phyloP scores from a whole-genome alignment of 2,329 filamentous ascomycete species.

The Capronia epimyces region DNA sequence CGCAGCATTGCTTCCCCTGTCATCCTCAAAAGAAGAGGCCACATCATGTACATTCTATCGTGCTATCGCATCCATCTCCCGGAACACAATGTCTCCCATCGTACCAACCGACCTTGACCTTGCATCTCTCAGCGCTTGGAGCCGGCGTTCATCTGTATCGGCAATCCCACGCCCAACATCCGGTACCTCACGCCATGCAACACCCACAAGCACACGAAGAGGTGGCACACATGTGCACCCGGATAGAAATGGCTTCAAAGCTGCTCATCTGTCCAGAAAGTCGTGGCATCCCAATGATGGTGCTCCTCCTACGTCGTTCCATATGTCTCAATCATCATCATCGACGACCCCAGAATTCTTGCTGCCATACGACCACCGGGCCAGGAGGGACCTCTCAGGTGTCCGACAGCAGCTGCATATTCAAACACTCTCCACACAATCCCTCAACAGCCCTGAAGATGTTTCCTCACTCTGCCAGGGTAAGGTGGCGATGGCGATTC shows the following conservation, averaged over 20 bases:
- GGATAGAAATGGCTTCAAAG: not conserved
- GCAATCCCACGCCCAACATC: conserved; percentile 18
- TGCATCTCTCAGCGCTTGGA: conserved; percentile 11
- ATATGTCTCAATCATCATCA: not conserved
- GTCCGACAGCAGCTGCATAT: conserved; percentile 14
- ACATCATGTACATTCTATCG: conserved; percentile 4
- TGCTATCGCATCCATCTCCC: not conserved
- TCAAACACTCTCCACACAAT: conserved; percentile 13
- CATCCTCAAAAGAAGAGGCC: not conserved
- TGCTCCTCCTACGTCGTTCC: conserved; percentile 9
- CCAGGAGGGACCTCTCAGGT: conserved; percentile 12
- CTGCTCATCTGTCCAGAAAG: conserved; percentile 2
- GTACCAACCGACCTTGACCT: conserved; percentile 1
- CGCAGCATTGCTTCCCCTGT: conserved; percentile 6
- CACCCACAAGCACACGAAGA: conserved; percentile 6
- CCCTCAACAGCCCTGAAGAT: not conserved
- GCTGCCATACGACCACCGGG: conserved; percentile 13
- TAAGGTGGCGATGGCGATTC: not conserved
- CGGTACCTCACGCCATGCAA: conserved; percentile 15
- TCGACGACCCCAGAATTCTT: conserved; percentile 1
- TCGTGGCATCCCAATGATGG: conserved; percentile 13
- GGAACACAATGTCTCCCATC: not conserved
- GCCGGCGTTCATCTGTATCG: conserved; percentile 15
- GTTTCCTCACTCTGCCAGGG: not conserved
- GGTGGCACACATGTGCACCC: not conserved